Base-by-base conservation (phyloP, 1,284 basidiomycete species). In the Inonotus hispidus region DNA sequence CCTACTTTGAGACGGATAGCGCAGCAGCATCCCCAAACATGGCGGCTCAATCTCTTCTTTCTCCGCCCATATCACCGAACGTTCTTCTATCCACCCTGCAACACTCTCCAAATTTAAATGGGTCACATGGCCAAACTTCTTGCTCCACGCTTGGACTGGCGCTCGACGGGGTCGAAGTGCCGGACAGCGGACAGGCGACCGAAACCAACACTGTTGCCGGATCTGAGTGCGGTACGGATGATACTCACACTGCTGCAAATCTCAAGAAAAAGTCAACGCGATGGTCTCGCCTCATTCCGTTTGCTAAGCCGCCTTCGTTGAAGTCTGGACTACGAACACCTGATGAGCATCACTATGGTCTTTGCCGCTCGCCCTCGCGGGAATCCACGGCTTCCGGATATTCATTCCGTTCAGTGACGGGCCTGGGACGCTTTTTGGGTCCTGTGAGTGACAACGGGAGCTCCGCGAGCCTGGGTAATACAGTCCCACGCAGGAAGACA, bases 361-460 rank as follows among this genome's bases (percentile, higher is more conserved):
- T 84, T 62, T 81, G 82, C 69, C 79, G 81, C 53, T 38, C 68
- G 3, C 61, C 61, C 29, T 69, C 69, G 7, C 64, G 67, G 37
- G 69, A 69, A 47, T 68, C 68, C 13, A 64, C 61, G n/a, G 58
- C 45, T 25, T 60, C 59, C 19, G 57, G 50, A 21, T 57, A 35
- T 38, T 58, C 58, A 2, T 43, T 50, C 19, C 54, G 58, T 19
- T 39, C 43, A 23, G 41, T 43, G 32, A 23, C 46, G 16, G 50
- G 25, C 21, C 14, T 52, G 8, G 50, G 50, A 35, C 16, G 32
- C n/a, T n/a, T 52, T 2, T n/a, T 52, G 5, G 50, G 50, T 19
- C 47, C 61, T 19, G 13, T 49, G 27, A 62, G 61, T 19, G 61
- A 62, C n/a, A 58, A 57, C 43, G 56, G 29, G 8, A 59, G 57